Evolutionary conservation across 306 rosid genomes (phyloP).

Genomic region (Begonia masoniana): DNA sequence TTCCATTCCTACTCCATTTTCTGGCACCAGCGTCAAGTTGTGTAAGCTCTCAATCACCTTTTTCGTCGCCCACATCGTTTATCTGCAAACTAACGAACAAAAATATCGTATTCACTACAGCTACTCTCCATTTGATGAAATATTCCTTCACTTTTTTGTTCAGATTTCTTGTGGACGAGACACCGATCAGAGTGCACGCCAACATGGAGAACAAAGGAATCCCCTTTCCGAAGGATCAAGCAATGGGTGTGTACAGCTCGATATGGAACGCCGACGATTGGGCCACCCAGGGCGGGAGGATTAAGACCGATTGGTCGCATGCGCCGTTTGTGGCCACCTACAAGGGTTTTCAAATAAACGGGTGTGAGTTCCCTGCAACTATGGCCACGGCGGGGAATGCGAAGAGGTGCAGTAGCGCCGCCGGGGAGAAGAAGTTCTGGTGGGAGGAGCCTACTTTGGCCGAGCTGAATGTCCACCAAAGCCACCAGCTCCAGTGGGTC

Average conservation of each 20-base stretch:
- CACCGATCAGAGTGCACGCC: conserved; percentile 8
- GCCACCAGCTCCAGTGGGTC: too few relatives aligned
- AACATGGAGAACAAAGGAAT: conserved; percentile 11
- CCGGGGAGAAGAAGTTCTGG: too few relatives aligned
- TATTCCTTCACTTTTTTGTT: not conserved
- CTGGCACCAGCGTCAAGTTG: conserved; percentile 4
- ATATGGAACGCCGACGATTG: conserved; percentile 13
- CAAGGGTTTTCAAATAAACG: conserved; percentile 50
- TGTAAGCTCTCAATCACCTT: not conserved
- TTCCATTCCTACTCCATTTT: conserved; percentile 14
- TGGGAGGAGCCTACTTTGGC: too few relatives aligned
- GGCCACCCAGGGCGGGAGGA: conserved; percentile 83
- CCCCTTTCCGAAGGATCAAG: conserved; percentile 10
- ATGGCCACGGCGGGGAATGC: conserved; percentile 7
- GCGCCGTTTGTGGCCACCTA: conserved; percentile 63
- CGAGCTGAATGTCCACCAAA: too few relatives aligned
- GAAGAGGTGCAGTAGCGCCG: too few relatives aligned
- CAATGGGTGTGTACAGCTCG: conserved; percentile 4
- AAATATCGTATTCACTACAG: not conserved
- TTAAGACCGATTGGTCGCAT: conserved; percentile 84
- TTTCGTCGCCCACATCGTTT: not conserved
- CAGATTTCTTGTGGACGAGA: conserved; percentile 13
- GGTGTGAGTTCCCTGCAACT: conserved; percentile 37
- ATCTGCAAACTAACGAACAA: not conserved
- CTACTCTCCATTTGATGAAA: not conserved